Evolutionary conservation across 1,139 yeast species (phyloP), one percentile per base, ranked within the genome.

Genomic region (Kluyveromyces sp.): DNA sequence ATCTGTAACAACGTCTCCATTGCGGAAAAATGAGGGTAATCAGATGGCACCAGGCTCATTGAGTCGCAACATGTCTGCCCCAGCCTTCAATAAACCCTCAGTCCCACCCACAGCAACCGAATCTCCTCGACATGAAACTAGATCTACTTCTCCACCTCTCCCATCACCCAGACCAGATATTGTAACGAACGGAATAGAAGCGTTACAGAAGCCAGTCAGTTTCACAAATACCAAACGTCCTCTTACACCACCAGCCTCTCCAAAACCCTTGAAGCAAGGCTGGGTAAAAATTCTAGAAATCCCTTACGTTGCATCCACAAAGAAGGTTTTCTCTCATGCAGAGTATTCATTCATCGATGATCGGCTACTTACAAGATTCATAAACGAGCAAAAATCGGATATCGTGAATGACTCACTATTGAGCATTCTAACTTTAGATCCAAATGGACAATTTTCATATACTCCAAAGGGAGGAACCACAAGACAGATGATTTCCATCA

Each of bases 331-430:
- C 54, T 50, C 58, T n/a, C 26, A 56, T 33, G 31, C 37, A 1
- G 49, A 53, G 35, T 58, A 57, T 36, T 53, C 55, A 19, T 49
- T 39, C 35, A 54, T 58, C 9, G 57, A 58, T 41, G 58, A 60
- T 42, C 53, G 50, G 30, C 38, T 57, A 15, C 58, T 59, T 12
- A 54, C 60, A 12, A 39, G 46, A 3, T 40, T 60, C 25, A 60
- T 58, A 4, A 34, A 55, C 2, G 34, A 69, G 74, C 44, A 78
- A 77, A 36, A 63, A 58, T 2, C 66, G 59, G 38, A 46, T 47
- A 60, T 20, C 60, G 2, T 63, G 78, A 64, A 34, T 60, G 66
- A 40, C 53, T 71, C 35, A 63, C 59, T 34, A 52, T 69, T 40
- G 54, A 69, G 50, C 55, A 61, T 45, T 44, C 65, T 55, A 55